phyloP scores from a whole-genome alignment of 257 asterid genomes.

The Primulina huaijiensis region DNA sequence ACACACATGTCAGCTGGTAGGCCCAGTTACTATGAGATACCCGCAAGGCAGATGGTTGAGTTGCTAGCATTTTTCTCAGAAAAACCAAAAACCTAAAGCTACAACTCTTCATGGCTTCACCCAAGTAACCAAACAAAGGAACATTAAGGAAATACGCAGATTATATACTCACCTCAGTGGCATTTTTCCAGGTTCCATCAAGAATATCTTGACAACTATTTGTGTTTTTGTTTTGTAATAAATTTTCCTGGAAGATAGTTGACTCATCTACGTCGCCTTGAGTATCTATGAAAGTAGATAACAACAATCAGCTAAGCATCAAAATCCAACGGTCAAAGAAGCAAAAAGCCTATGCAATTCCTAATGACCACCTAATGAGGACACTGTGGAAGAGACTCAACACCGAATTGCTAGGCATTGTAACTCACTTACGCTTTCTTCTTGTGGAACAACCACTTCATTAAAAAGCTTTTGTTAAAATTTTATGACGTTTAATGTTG shows the following conservation, averaged over 20 bases:
- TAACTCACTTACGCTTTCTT: no score
- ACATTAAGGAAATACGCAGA: constrained; percentile 12
- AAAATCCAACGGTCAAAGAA: background rate
- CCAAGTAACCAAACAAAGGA: constrained; percentile 5
- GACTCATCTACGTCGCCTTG: constrained; percentile 36
- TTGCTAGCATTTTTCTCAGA: background rate
- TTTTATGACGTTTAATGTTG: no score
- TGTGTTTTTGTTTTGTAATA: constrained; percentile 26
- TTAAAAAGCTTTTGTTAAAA: no score
- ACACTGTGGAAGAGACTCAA: no score
- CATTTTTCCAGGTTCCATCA: constrained; percentile 38
- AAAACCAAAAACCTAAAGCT: background rate
- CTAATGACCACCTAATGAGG: background rate
- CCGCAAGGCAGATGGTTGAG: background rate
- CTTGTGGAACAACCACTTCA: no score
- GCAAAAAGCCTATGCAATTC: constrained; percentile 7
- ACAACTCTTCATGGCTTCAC: background rate
- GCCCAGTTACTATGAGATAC: background rate
- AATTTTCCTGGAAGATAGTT: constrained; percentile 31
- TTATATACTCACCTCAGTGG: constrained; percentile 43
- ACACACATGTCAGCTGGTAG: background rate
- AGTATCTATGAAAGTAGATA: constrained; percentile 34
- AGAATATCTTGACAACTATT: constrained; percentile 39
- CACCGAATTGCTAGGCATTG: no score
- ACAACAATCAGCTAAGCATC: constrained; percentile 4